Base-by-base conservation (phyloP, 2,329 filamentous ascomycete genomes). In the Fusarium udum region DNA sequence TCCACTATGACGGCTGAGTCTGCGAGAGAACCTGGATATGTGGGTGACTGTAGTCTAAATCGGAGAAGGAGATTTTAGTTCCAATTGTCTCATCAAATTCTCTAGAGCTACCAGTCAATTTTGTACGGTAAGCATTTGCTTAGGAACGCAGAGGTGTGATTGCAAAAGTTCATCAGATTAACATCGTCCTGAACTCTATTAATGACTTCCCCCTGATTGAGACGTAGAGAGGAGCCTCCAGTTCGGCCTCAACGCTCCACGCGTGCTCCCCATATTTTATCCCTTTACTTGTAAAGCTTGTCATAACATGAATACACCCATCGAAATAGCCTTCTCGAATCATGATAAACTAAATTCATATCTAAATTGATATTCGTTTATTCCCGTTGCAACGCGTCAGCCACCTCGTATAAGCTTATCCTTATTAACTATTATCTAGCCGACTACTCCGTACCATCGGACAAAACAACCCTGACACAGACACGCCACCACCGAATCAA, bases 211-310 rank as follows among this genome's bases (percentile, higher is more conserved):
- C 37, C 14, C n/a, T 36, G 28, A 15, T 37, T 55, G 34, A 37
- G 40, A 69, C 32, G 52, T 40, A 45, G 37, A 68, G 57, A 37
- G 31, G 14, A 40, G 34, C 36, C 22, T 31, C 43, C 43, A 24
- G n/a, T 45, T 52, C 20, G 16, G 34, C 18, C 52, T 43, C 59
- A 48, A 66, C 26, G 59, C 49, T 74, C 72, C 68, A 57, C 68
- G 61, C 72, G 71, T 72, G 46, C 64, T 66, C 58, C 43, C 71
- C 68, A 66, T 74, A 74, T 28, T 67, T 67, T 40, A 28, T 55
- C 32, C 57, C 49, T 45, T 61, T 46, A 45, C 31, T 48, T 39
- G 26, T 39, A 52, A 57, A 61, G 49, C 55, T 72, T 69, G 49
- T 57, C 39, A 40, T 36, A 22, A 22, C 22, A 52, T 16, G 16